Percentiles rank a stretch among this genome's conserved stretches.
Evolutionary conservation across 2,329 filamentous ascomycete genomes (phyloP).

Genomic region (Penicillium sp.): DNA sequence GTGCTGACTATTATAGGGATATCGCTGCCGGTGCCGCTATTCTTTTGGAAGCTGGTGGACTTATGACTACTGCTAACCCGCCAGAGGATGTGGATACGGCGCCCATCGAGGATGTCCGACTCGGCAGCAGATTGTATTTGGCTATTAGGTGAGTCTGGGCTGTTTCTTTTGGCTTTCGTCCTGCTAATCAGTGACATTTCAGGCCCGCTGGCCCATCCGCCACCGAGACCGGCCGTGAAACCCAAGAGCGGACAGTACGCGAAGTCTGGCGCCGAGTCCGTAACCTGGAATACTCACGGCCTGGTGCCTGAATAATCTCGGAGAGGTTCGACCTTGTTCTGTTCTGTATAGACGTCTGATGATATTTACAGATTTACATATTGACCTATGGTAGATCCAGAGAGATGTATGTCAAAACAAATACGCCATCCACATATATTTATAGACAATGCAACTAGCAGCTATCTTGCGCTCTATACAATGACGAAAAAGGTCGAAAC

Average conservation of each 20-base stretch:
- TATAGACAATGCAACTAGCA: conserved; percentile 18
- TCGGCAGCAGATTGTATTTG: conserved; percentile 63
- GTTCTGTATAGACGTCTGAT: neutral
- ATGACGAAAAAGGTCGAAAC: conserved; percentile 11
- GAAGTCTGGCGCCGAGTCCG: conserved; percentile 65
- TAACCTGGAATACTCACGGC: conserved; percentile 57
- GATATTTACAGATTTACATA: neutral
- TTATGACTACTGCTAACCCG: conserved; percentile 66
- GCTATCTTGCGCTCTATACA: conserved; percentile 20
- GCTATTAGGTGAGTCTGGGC: conserved; percentile 50
- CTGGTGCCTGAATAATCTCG: conserved; percentile 42
- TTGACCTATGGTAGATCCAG: neutral
- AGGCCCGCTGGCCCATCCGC: conserved; percentile 57
- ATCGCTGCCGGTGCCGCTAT: conserved; percentile 68
- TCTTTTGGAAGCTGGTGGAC: conserved; percentile 62
- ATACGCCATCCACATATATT: conserved; percentile 13
- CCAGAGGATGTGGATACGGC: conserved; percentile 50
- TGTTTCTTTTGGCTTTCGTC: neutral
- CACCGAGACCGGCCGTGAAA: conserved; percentile 55
- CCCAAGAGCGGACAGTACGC: conserved; percentile 61
- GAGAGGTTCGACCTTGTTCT: neutral
- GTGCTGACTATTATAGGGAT: conserved; percentile 41
- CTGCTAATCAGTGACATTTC: conserved; percentile 1
- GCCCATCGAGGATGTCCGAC: conserved; percentile 50
- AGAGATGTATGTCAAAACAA: conserved; percentile 10